Evolutionary conservation across 768 basidiomycete species (phyloP).

Genomic region (Amanita phalloides): DNA sequence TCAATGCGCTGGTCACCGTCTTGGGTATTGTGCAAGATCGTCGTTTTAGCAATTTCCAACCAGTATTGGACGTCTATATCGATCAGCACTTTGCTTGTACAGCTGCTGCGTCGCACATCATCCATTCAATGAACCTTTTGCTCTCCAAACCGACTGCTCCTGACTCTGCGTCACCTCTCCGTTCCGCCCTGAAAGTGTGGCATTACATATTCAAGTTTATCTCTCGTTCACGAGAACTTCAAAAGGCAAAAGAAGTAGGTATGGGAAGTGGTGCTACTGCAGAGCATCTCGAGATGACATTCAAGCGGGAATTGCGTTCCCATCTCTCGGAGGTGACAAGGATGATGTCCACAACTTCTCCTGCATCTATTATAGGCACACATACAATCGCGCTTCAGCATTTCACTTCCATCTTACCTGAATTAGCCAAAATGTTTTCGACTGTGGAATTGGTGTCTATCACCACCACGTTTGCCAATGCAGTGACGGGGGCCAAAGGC

Average conservation of each 20-base stretch:
- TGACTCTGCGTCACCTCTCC: slow-evolving; percentile 68
- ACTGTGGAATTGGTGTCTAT: slow-evolving; percentile 81
- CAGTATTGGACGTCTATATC: slow-evolving; percentile 90
- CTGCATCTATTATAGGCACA: slow-evolving; percentile 87
- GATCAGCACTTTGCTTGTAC: slow-evolving; percentile 79
- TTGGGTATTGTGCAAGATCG: slow-evolving; percentile 90
- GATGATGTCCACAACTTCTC: slow-evolving; percentile 77
- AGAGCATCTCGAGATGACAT: slow-evolving; percentile 75
- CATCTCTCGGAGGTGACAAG: slow-evolving; percentile 75
- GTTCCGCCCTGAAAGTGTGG: slow-evolving; percentile 93
- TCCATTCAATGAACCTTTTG: slow-evolving; percentile 80
- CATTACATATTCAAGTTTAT: slow-evolving; percentile 95
- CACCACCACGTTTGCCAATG: slow-evolving; percentile 79
- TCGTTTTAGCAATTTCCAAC: slow-evolving; percentile 90
- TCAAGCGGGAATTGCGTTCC: slow-evolving; percentile 72
- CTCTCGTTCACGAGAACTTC: slow-evolving; percentile 78
- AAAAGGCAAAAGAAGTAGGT: slow-evolving; percentile 70
- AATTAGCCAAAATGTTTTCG: slow-evolving; percentile 71
- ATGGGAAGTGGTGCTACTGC: slow-evolving; percentile 75
- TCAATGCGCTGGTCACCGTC: slow-evolving; percentile 84
- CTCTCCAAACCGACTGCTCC: slow-evolving; percentile 60
- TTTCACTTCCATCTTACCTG: slow-evolving; percentile 86
- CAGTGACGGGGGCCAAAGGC: slow-evolving; percentile 66
- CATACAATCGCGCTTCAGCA: slow-evolving; percentile 91
- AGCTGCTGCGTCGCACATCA: slow-evolving; percentile 72